Base-by-base conservation (phyloP, 2,329 filamentous ascomycete species). In the Chrysosporium keratinophilum region DNA sequence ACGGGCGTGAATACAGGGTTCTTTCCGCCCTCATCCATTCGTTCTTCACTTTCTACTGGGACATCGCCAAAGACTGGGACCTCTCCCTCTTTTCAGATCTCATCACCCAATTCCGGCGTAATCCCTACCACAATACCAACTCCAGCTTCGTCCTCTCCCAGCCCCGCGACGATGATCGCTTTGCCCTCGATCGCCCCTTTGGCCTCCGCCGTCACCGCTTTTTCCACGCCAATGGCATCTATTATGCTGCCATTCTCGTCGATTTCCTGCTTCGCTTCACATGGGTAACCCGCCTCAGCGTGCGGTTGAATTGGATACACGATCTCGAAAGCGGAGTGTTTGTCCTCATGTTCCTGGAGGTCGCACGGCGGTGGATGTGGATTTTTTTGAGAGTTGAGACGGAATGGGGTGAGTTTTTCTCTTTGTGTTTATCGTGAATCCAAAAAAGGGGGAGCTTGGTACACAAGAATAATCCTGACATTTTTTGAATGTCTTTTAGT, bases 11-110 rank as follows among this genome's bases (percentile, higher is more conserved):
- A 14, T 33, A 9, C 46, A 93, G 88, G 83, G 74, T 94, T 31
- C 70, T 78, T 35, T 85, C 85, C 42, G 85, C 88, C 31, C 74
- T 88, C 34, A 65, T 93, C 62, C 96, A 98, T 69, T 94, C 88
- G 12, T 75, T 86, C 43, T 98, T 95, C 72, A 89, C 86, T n/a
- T 97, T 97, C 74, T 98, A 93, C 76, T 98, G 93, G 93, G 93
- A 98, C 64, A 83, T 97, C 31, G 79, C 88, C 53, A 93, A 90
- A 73, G 93, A 98, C 75, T 98, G 93, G 93, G 93, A 97, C 65
- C 76, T 98, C 58, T 87, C 85, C 0, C 77, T 97, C 12, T 87
- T 97, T 65, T 80, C 84, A 2, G 67, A 76, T 1, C 67, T 73
- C 12, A 71, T 70, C 37, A 76, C 80, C 57, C 80, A 84, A 58